Percentiles rank a stretch among this genome's conserved stretches.
Conservation (phyloP, 768 basidiomycete genomes). For the Hericium alpestre region DNA sequence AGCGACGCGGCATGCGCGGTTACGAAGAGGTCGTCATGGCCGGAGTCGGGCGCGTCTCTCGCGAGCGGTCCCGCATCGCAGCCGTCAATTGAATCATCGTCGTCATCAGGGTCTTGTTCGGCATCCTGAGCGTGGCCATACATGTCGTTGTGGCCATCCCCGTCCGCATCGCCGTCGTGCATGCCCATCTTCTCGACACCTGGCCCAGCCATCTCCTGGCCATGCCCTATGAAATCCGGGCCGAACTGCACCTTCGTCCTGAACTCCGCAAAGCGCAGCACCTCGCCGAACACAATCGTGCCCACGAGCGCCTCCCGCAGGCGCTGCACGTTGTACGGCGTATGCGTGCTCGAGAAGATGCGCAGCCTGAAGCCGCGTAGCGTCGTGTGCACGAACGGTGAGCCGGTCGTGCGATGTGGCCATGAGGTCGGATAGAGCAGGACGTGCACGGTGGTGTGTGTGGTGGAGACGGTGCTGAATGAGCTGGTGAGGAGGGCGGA, state of each 20-base stretch:
- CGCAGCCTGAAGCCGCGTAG: constrained; percentile 28
- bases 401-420: constrained; percentile 21
- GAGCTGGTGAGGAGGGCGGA: no score
- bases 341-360: constrained; percentile 23
- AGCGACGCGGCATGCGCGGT: constrained; percentile 22
- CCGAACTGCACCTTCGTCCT: constrained; percentile 23
- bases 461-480: no score
- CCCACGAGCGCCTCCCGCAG: constrained; percentile 28
- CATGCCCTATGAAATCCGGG: neutral
- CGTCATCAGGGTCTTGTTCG: no score
- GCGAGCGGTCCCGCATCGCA: neutral
- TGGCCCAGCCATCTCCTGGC: neutral
- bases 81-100: neutral
- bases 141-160: neutral
- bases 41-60: neutral
- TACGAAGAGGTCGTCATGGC: constrained; percentile 24
- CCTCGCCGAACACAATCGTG: constrained; percentile 30
- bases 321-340: constrained; percentile 27
- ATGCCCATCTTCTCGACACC: constrained; percentile 1
- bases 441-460: no score
- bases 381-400: constrained; percentile 24
- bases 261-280: constrained; percentile 29
- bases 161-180: neutral
- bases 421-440: no score
- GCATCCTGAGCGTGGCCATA: no score